These are phyloP conservation scores for Xylaria arbuscula DNA, from an alignment of 2,329 filamentous ascomycete genomes.

Conservation along the genomic window DNA sequence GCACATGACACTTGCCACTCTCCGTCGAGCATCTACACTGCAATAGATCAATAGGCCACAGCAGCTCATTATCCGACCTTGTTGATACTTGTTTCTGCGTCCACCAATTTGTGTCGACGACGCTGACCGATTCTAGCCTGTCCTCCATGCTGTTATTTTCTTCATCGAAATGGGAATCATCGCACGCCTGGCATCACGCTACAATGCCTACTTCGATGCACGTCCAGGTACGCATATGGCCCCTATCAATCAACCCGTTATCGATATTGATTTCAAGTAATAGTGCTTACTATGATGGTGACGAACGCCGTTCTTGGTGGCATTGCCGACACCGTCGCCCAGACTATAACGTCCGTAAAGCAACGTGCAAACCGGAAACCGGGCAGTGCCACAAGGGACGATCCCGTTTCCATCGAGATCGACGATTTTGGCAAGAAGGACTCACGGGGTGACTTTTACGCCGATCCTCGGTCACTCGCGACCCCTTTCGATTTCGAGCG, in stretches of 20 bases:
- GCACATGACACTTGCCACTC: background rate
- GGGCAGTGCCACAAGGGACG: conserved; percentile 67
- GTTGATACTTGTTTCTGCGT: background rate
- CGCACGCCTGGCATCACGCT: conserved; percentile 83
- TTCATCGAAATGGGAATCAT: conserved; percentile 89
- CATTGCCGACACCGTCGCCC: conserved; percentile 95
- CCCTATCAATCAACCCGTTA: background rate
- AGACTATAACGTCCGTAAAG: conserved; percentile 87
- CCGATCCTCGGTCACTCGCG: conserved; percentile 71
- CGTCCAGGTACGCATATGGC: conserved; percentile 73
- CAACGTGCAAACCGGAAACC: conserved; percentile 72
- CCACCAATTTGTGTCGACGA: background rate
- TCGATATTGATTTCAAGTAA: conserved; percentile 25
- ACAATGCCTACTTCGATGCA: conserved; percentile 93
- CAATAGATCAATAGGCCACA: conserved; percentile 3
- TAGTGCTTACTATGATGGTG: conserved; percentile 98
- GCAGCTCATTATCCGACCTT: conserved; percentile 23
- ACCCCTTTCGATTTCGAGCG: conserved; percentile 96
- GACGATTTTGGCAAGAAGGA: conserved; percentile 87
- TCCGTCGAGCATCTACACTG: background rate
- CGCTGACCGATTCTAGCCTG: conserved; percentile 68
- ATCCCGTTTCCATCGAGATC: conserved; percentile 86
- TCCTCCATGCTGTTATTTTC: conserved; percentile 86
- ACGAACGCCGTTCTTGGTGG: conserved; percentile 96
- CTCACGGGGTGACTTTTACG: conserved; percentile 74